phyloP scores from a whole-genome alignment of 352 stramenopile species.

The Pilasporangium apinafurcum region DNA sequence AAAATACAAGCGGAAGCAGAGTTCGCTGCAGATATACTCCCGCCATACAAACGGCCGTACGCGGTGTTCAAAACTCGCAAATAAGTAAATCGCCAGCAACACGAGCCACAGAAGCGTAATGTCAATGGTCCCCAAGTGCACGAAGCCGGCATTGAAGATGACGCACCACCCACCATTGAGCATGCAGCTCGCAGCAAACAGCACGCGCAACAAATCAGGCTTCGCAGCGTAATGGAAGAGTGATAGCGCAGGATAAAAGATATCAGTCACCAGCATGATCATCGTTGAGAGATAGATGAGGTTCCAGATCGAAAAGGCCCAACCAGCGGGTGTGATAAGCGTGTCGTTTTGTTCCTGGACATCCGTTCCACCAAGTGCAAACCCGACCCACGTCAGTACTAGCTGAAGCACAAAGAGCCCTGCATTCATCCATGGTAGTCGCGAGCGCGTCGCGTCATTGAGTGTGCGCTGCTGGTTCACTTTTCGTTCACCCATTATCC shows the following conservation, averaged over 20 bases:
- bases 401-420: constrained; percentile 45
- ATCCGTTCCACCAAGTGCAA: constrained; percentile 18
- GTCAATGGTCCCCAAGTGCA: constrained; percentile 29
- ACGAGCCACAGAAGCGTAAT: constrained; percentile 56
- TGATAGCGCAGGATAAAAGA: constrained; percentile 33
- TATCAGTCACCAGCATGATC: constrained; percentile 46
- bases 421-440: constrained; percentile 45
- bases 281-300: constrained; percentile 58
- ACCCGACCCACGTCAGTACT: constrained; percentile 31
- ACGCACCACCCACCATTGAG: constrained; percentile 47
- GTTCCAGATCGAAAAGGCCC: constrained; percentile 63
- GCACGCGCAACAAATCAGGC: constrained; percentile 33
- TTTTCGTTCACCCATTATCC: no score
- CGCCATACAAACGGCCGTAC: constrained; percentile 39
- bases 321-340: constrained; percentile 41
- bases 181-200: constrained; percentile 48
- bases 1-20: constrained; percentile 62
- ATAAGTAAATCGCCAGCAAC: constrained; percentile 59
- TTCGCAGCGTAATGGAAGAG: constrained; percentile 42
- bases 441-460: constrained; percentile 1
- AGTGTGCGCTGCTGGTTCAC: not conserved
- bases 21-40: constrained; percentile 52
- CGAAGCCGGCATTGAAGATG: constrained; percentile 29
- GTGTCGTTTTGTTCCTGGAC: constrained; percentile 29
- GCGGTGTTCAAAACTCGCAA: constrained; percentile 40